phyloP scores from a whole-genome alignment of 2,329 filamentous ascomycete species.

The Leptographium lundbergii region DNA sequence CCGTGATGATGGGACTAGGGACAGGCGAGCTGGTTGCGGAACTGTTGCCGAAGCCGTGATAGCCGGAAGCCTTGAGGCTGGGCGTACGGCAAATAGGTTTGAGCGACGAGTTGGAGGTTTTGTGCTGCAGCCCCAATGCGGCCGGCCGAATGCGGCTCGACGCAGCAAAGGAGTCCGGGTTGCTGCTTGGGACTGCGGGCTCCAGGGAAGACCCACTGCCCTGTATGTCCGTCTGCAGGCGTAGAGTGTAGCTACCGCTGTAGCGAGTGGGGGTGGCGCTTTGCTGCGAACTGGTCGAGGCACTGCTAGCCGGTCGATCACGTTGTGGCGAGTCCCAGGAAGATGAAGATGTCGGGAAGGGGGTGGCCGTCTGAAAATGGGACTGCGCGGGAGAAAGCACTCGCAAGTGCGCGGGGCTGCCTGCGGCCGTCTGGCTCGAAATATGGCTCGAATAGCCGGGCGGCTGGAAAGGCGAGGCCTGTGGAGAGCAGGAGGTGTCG shows the following conservation, averaged over 20 bases:
- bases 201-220: neutral
- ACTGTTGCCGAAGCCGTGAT: conserved; percentile 32
- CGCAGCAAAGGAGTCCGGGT: neutral
- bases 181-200: neutral
- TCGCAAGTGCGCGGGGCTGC: neutral
- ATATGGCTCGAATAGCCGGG: neutral
- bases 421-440: neutral
- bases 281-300: neutral
- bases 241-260: conserved; percentile 1
- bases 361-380: neutral
- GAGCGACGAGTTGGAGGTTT: conserved; percentile 32
- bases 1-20: conserved; percentile 62
- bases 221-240: conserved; percentile 8
- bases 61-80: conserved; percentile 41
- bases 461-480: neutral
- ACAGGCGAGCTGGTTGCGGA: conserved; percentile 53
- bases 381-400: neutral
- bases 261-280: neutral
- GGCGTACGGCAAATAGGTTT: conserved; percentile 44
- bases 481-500: conserved; percentile 6
- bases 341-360: too few species aligned
- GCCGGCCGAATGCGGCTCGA: conserved; percentile 16
- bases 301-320: neutral
- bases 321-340: neutral
- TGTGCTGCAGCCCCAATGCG: conserved; percentile 21